phyloP scores from a whole-genome alignment of 2,329 filamentous ascomycete genomes.

The Paracoccidioides lutzii region DNA sequence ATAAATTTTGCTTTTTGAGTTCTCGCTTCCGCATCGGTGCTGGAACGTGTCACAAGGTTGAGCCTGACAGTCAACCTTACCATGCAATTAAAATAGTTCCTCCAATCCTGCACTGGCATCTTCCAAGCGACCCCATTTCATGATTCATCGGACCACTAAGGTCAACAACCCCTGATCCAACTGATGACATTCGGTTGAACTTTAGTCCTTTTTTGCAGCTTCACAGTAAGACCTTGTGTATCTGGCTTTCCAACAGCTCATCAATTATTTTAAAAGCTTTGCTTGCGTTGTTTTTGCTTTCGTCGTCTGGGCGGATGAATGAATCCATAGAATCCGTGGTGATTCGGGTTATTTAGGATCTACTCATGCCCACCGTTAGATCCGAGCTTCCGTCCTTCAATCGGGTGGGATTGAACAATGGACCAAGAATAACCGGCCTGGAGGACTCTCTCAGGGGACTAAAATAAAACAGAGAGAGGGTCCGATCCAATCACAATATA shows the following conservation, averaged over 20 bases:
- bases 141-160: neutral
- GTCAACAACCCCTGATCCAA: neutral
- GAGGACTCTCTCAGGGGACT: no score
- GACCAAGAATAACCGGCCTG: neutral
- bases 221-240: neutral
- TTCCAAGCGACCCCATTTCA: neutral
- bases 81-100: neutral
- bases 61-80: conserved; percentile 3
- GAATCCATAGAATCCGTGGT: neutral
- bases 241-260: neutral
- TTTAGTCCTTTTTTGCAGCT: neutral
- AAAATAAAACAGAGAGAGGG: neutral
- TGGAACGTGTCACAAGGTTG: neutral
- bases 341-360: neutral
- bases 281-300: neutral
- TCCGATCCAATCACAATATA: no score
- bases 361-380: neutral
- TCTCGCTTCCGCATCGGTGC: neutral
- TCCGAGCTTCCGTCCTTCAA: neutral
- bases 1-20: neutral
- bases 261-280: neutral
- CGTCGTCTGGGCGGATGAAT: neutral
- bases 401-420: neutral
- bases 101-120: neutral
- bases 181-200: neutral